Percentiles rank a stretch among this genome's conserved stretches.
These are phyloP conservation scores for Hypericum perforatum DNA, from an alignment of 345 rosid genomes.

Conservation along the genomic window DNA sequence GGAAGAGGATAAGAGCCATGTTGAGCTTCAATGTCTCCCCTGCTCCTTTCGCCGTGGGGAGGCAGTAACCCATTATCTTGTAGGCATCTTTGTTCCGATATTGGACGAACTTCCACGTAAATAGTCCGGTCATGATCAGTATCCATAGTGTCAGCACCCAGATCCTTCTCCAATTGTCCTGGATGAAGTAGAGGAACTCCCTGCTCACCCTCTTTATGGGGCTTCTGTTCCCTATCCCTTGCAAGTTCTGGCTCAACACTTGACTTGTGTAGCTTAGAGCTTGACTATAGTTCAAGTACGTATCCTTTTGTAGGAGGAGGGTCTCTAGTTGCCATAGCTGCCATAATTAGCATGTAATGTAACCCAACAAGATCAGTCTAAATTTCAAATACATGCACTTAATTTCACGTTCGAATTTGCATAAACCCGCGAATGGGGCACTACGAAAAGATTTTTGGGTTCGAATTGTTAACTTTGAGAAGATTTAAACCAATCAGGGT, in stretches of 20 bases:
- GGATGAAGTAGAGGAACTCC: constrained; percentile 43
- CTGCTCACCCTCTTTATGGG: constrained; percentile 48
- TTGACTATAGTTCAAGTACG: constrained; percentile 89
- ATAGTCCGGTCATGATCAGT: constrained; percentile 70
- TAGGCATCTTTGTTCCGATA: constrained; percentile 68
- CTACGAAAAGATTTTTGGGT: too few species aligned
- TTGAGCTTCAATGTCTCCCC: constrained; percentile 91
- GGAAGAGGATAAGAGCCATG: constrained; percentile 94
- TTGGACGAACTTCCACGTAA: constrained; percentile 79
- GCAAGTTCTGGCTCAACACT: constrained; percentile 93
- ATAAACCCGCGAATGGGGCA: too few species aligned
- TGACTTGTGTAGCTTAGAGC: constrained; percentile 97
- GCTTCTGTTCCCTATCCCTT: constrained; percentile 57
- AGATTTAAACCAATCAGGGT: too few species aligned
- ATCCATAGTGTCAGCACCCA: constrained; percentile 82
- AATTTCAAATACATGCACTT: too few species aligned
- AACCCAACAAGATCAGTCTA: constrained; percentile 1
- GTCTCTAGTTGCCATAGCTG: constrained; percentile 99
- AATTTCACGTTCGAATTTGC: too few species aligned
- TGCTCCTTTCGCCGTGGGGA: constrained; percentile 90
- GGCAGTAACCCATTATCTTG: constrained; percentile 81
- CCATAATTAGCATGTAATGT: constrained; percentile 11
- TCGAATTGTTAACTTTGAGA: too few species aligned
- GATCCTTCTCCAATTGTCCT: constrained; percentile 89
- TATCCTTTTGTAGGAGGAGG: constrained; percentile 86